Conservation (phyloP, 345 rosid genomes). For the Ricinus communis region DNA sequence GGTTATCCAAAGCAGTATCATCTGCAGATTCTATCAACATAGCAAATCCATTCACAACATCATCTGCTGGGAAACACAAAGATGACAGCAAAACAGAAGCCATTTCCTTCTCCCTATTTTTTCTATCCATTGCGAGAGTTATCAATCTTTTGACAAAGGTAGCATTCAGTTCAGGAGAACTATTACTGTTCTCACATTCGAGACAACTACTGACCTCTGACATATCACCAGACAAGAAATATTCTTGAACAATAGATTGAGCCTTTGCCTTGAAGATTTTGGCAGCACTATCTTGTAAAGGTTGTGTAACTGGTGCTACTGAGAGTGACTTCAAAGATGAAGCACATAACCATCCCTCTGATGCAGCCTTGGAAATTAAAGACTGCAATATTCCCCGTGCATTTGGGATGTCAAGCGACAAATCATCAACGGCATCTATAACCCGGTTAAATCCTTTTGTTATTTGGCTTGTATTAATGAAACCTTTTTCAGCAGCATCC, state of each 20-base stretch:
- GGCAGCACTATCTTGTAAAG: constrained; percentile 41
- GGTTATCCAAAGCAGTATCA: constrained; percentile 79
- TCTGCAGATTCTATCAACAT: constrained; percentile 78
- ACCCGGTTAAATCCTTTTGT: constrained; percentile 75
- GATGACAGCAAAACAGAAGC: constrained; percentile 77
- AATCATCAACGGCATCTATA: constrained; percentile 67
- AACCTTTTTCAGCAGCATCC: constrained; percentile 62
- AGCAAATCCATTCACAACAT: constrained; percentile 57
- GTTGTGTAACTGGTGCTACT: constrained; percentile 30
- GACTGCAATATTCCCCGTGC: constrained; percentile 54
- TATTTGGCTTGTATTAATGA: constrained; percentile 74
- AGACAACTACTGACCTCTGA: constrained; percentile 63
- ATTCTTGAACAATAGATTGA: constrained; percentile 67
- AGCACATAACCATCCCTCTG: constrained; percentile 85
- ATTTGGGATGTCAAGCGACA: constrained; percentile 77
- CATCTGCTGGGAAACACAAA: constrained; percentile 65
- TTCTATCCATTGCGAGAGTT: constrained; percentile 81
- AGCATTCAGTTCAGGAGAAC: constrained; percentile 53
- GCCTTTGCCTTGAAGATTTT: constrained; percentile 57
- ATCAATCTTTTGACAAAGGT: constrained; percentile 70
- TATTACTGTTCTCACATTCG: constrained; percentile 48
- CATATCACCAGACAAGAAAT: constrained; percentile 68
- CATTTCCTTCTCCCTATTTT: constrained; percentile 91
- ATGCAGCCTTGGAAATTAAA: constrained; percentile 73
- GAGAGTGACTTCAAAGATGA: constrained; percentile 67